Percentiles rank a stretch among this genome's conserved stretches.
Evolutionary conservation across 192 early-diverging fungal genomes (phyloP).

Genomic region (Backusella australiensis): DNA sequence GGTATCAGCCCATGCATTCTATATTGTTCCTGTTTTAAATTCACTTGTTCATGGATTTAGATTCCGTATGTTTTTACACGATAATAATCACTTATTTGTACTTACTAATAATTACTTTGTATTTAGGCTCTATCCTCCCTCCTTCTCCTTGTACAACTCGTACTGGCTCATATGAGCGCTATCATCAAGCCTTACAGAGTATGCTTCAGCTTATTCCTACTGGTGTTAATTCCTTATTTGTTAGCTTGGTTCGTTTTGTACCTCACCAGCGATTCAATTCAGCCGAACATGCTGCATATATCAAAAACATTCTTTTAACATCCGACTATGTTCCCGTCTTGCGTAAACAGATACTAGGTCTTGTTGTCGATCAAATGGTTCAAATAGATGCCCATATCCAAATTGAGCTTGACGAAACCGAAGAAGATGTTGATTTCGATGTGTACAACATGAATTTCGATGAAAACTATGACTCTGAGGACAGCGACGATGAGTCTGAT

Average conservation of each 20-base stretch:
- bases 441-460: constrained; percentile 38
- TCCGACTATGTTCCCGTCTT: constrained; percentile 76
- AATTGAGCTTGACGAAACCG: constrained; percentile 81
- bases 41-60: constrained; percentile 57
- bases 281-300: constrained; percentile 57
- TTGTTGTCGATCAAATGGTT: constrained; percentile 79
- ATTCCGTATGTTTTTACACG: constrained; percentile 39
- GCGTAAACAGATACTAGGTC: constrained; percentile 62
- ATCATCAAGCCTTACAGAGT: constrained; percentile 57
- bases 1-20: constrained; percentile 70
- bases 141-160: constrained; percentile 11
- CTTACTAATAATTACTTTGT: not conserved
- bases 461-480: constrained; percentile 34
- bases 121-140: constrained; percentile 17
- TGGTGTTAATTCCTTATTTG: constrained; percentile 57
- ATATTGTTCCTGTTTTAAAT: constrained; percentile 56
- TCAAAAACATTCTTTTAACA: constrained; percentile 73
- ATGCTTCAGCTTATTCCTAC: constrained; percentile 72
- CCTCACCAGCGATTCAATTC: constrained; percentile 71
- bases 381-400: constrained; percentile 96
- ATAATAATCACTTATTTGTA: not conserved
- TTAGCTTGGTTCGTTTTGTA: constrained; percentile 60
- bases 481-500: constrained; percentile 34
- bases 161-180: constrained; percentile 49
- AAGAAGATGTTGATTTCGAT: constrained; percentile 53